These are phyloP conservation scores for Porpolomopsis calyptriformis DNA, from an alignment of 768 basidiomycete genomes.

Conservation along the genomic window DNA sequence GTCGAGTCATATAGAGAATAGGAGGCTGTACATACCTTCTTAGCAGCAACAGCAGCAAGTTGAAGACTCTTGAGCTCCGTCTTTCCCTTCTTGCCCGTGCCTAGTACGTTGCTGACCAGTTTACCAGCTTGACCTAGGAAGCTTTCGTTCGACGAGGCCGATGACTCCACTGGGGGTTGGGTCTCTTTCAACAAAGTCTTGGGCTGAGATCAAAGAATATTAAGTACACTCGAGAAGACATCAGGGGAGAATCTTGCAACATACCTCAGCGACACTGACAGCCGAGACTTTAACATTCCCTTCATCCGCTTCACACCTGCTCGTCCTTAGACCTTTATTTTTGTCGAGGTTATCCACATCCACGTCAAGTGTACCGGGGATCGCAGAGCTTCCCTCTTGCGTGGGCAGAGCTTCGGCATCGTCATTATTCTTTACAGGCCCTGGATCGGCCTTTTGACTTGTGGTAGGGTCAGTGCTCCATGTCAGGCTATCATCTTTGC, in stretches of 20 bases:
- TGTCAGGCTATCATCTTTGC: slow-evolving; percentile 60
- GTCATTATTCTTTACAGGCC: slow-evolving; percentile 7
- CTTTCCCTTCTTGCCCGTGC: slow-evolving; percentile 60
- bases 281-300: slow-evolving; percentile 29
- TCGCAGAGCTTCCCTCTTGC: slow-evolving; percentile 6
- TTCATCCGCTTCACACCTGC: slow-evolving; percentile 33
- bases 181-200: slow-evolving; percentile 28
- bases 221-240: slow-evolving; percentile 6
- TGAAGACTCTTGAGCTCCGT: slow-evolving; percentile 75
- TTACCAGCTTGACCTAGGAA: slow-evolving; percentile 65
- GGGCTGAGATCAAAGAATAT: not conserved
- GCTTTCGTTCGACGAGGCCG: slow-evolving; percentile 39
- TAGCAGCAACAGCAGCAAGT: slow-evolving; percentile 72
- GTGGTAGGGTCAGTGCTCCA: slow-evolving; percentile 75
- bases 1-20: not conserved
- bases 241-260: slow-evolving; percentile 12
- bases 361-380: slow-evolving; percentile 27
- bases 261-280: slow-evolving; percentile 33
- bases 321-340: slow-evolving; percentile 19
- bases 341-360: slow-evolving; percentile 29
- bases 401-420: too few species aligned
- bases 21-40: slow-evolving; percentile 52
- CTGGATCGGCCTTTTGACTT: slow-evolving; percentile 36
- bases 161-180: slow-evolving; percentile 46
- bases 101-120: slow-evolving; percentile 54